Evolutionary conservation across 768 basidiomycete genomes (phyloP), one percentile per base, ranked within the genome.

Genomic region (Tricholoma matsutake): DNA sequence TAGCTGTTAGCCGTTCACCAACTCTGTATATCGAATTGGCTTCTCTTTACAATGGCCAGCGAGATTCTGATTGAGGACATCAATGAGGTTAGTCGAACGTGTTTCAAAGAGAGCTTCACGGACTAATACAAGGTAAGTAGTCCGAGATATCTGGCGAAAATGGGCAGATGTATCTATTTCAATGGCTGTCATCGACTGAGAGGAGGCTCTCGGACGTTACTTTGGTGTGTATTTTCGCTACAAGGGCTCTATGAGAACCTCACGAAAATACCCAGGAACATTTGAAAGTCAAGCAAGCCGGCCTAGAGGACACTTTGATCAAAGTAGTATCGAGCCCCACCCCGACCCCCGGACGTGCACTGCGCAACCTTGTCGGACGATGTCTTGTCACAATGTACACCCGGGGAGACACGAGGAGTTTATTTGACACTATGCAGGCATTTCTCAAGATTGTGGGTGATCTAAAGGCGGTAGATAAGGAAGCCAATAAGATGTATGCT

Each of bases 371-470:
- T 4, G 84, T 90, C 52, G 85, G 90, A 8, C 79, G 91, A 79
- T 94, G 93, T 67, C 75, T 98, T 51, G 73, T 92, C 45, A 71
- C 78, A 20, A 64, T 96, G 14, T 95, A 95, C 74, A 82, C 80
- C 34, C 83, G 87, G 16, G 92, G 91, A 66, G 96, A 98, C 71
- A 88, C 89, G 0, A 83, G 87, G 72, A 85, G 88, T 1, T 73
- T 98, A 58, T 98, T 95, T 66, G 96, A 99, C 68, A 90, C 91
- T 5, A 72, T 96, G 29, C 89, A 94, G 68, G 71, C 82, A 2
- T 83, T 97, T 61, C 74, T 96, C 57, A 91, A 86, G 75, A 81
- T 88, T 20, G 87, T 86, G 0, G 78, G 82, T 11, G 96, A 97
- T 67, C 71, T 81, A 61, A 95, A 93, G 70, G 73, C 82, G 9